Base-by-base conservation (phyloP, 129 eudicot species). In the Lactuca sativa region DNA sequence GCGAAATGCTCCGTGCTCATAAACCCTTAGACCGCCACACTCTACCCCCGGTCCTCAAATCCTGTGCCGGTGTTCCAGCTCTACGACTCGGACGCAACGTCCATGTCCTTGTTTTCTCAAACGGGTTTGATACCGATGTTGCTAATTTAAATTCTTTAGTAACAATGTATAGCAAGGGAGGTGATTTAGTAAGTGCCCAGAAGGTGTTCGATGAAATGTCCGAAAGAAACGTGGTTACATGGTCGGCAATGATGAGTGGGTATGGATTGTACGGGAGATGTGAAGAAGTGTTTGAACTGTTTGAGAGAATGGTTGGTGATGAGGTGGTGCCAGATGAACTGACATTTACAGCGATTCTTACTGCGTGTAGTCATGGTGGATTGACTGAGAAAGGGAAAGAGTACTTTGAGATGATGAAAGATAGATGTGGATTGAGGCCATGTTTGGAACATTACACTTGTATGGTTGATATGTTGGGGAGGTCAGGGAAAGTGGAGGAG, bases 391-490 rank as follows among this genome's bases (percentile, higher is more conserved):
- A 82, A 54, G 91, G 88, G 73, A 31, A 15, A 66, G 82, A 71
- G 77, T 86, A 59, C 52, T 82, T 86, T 71, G 49, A 59, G 80
- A 73, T 74, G 83, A 86, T 82, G 91, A 37, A 47, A 34, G 34
- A 9, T 60, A 59, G 73, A 69, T 86, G 82, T 66, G 63, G 69
- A 21, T 11, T 82, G 59, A 77, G 37, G 49, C 82, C 80, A 5
- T 51, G 73, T 6, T 33, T 86, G 83, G 86, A 80, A 52, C 91
- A 82, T 83, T 86, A 75, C 49, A 82, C 84, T 15, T 86, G 91
- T 74, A 82, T 86, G 84, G 86, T 82, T 64, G 91, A 80, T 83
- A 77, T 86, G 91, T 71, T 86, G 80, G 91, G 88, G 40, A 62
- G 91, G 51, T 82, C 71, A 0, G 88, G 91, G 70, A 66, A 80